Evolutionary conservation across 2,329 filamentous ascomycete genomes (phyloP), one percentile per base, ranked within the genome.

Genomic region (Penicillium sp.): DNA sequence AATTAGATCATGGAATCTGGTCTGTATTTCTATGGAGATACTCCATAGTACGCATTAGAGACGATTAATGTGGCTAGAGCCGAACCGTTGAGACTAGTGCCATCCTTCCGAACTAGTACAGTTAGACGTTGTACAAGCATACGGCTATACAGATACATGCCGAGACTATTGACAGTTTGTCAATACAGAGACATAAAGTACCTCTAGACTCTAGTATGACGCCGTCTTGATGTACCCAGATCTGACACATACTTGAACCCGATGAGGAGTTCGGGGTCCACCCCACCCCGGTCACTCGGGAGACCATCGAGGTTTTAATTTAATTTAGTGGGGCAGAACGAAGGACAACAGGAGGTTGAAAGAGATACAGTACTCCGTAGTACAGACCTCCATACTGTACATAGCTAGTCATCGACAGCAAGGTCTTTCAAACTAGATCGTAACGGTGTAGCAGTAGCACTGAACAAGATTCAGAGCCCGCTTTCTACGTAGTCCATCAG

Each of bases 241-340:
- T 67, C 65, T 61, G 57, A 61, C 58, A 63, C 51, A 43, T 55
- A 57, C 22, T 53, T 22, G 58, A 51, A 40, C 46, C 60, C 64
- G 65, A 67, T 67, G 64, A 62, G 62, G 56, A 63, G 65, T 67
- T 64, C 63, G 59, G 47, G 51, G 37, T 52, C 58, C 39, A 59
- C 59, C 50, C 39, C 24, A 56, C 58, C 59, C 59, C 57, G 40
- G 40, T 31, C 24, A n/a, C 22, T 56, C 44, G 40, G 46, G 24
- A 37, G 37, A 6, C 53, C 40, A 55, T 50, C 41, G 41, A 59
- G 51, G 54, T 61, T 44, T 41, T 57, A 43, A 46, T 53, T 49
- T 57, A 56, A 46, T 39, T 11, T 52, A 51, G 53, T 31, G 39
- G 40, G 44, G 46, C 37, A 33, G 36, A 24, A 44, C 27, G 46